Evolutionary conservation across 192 early-diverging fungal species (phyloP).

Genomic region (Spizellomyces punctatus): DNA sequence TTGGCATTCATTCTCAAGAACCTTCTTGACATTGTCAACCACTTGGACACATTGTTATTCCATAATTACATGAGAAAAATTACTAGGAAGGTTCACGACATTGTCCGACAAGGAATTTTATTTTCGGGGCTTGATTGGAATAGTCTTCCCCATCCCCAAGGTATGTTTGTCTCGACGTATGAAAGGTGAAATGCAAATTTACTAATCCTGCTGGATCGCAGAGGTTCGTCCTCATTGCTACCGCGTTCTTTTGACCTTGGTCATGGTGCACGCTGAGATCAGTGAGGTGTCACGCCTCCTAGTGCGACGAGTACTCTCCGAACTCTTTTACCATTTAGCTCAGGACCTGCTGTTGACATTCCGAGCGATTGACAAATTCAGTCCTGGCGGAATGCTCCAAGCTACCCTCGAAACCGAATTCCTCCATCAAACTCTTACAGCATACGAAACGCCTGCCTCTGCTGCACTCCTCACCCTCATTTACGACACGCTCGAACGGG

Average conservation of each 20-base stretch:
- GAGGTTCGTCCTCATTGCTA: constrained; percentile 89
- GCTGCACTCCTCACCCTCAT: constrained; percentile 73
- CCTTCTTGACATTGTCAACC: constrained; percentile 70
- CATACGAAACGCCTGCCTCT: constrained; percentile 72
- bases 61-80: constrained; percentile 85
- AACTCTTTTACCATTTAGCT: constrained; percentile 71
- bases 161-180: constrained; percentile 35
- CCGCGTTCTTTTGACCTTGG: constrained; percentile 81
- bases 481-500: constrained; percentile 70
- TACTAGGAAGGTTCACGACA: constrained; percentile 60
- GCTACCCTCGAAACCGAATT: constrained; percentile 92
- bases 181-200: too few relatives aligned
- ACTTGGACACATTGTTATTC: constrained; percentile 83
- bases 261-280: constrained; percentile 89
- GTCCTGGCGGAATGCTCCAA: constrained; percentile 89
- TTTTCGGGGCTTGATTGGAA: constrained; percentile 89
- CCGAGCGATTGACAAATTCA: constrained; percentile 80
- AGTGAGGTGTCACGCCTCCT: constrained; percentile 80
- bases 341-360: constrained; percentile 81
- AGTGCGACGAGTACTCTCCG: constrained; percentile 74
- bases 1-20: constrained; percentile 39
- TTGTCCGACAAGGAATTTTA: constrained; percentile 82
- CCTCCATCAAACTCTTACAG: constrained; percentile 78
- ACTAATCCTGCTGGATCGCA: constrained; percentile 16
- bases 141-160: constrained; percentile 69